A percentile compares a stretch with the other conserved stretches of the same genome.
phyloP scores from a whole-genome alignment of 2,329 filamentous ascomycete species.

The Fusarium tjaetaba region DNA sequence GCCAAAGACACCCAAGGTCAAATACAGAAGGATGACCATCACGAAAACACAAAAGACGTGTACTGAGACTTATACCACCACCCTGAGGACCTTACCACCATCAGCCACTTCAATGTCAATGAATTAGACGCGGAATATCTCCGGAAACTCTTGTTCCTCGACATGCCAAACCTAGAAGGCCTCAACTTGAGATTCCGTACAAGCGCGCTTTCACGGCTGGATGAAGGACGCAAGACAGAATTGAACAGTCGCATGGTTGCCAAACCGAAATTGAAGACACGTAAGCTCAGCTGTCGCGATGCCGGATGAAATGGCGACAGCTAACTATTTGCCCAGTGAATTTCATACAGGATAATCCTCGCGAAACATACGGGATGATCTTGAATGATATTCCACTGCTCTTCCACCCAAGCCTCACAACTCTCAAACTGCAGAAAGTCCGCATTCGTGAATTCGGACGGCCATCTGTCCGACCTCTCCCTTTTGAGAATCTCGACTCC shows the following conservation, averaged over 20 bases:
- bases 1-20: neutral
- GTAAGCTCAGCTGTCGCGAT: neutral
- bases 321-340: neutral
- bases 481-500: neutral
- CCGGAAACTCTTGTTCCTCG: accelerated
- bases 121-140: neutral
- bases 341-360: accelerated
- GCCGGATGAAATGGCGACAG: accelerated
- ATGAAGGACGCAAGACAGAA: neutral
- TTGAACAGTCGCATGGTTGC: neutral
- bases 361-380: neutral
- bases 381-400: neutral
- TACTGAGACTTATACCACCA: neutral
- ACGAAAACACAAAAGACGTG: neutral
- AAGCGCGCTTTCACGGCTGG: neutral
- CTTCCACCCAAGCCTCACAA: neutral
- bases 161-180: neutral
- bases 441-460: accelerated
- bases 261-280: accelerated
- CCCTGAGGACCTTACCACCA: neutral
- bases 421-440: neutral
- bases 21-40: neutral
- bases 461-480: neutral
- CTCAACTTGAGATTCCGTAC: neutral
- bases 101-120: neutral